These are phyloP conservation scores for Hymenochaete sp. DNA, from an alignment of 1,284 basidiomycete species.

Conservation along the genomic window DNA sequence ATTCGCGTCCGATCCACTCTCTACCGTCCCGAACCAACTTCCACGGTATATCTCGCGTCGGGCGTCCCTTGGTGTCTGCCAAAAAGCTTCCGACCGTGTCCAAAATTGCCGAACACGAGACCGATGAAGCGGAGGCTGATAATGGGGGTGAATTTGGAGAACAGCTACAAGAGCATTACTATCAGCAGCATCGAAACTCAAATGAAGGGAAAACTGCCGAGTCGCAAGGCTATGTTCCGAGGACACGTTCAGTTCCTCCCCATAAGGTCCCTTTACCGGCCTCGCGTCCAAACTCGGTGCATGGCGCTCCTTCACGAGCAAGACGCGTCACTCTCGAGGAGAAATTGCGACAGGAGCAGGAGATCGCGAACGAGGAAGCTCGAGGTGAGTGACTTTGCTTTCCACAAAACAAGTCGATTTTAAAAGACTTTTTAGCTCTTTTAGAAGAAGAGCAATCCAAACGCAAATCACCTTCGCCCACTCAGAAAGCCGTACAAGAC, in stretches of 20 bases:
- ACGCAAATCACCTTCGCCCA: constrained; percentile 49
- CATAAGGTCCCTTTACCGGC: constrained; percentile 18
- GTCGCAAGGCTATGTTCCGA: constrained; percentile 2
- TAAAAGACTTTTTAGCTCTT: background rate
- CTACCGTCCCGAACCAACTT: constrained; percentile 10
- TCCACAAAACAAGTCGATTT: background rate
- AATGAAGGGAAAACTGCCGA: constrained; percentile 2
- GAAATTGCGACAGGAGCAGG: constrained; percentile 39
- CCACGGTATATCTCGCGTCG: constrained; percentile 8
- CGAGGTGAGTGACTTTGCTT: constrained; percentile 24
- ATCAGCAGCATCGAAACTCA: constrained; percentile 2
- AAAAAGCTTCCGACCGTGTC: constrained; percentile 7
- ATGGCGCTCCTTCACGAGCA: constrained; percentile 32
- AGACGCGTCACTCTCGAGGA: constrained; percentile 46
- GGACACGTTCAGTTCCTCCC: constrained; percentile 3
- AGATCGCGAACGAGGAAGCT: constrained; percentile 22
- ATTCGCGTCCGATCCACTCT: constrained; percentile 8
- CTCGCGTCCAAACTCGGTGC: constrained; percentile 43
- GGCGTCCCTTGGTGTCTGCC: constrained; percentile 6
- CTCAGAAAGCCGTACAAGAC: constrained; percentile 29
- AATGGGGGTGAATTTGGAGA: background rate
- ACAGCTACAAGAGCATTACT: constrained; percentile 1
- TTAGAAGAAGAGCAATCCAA: constrained; percentile 16
- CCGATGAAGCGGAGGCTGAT: constrained; percentile 7
- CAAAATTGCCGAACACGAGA: constrained; percentile 13